Base-by-base conservation (phyloP, 208 protist species). In the Wallacemonas sp. region DNA sequence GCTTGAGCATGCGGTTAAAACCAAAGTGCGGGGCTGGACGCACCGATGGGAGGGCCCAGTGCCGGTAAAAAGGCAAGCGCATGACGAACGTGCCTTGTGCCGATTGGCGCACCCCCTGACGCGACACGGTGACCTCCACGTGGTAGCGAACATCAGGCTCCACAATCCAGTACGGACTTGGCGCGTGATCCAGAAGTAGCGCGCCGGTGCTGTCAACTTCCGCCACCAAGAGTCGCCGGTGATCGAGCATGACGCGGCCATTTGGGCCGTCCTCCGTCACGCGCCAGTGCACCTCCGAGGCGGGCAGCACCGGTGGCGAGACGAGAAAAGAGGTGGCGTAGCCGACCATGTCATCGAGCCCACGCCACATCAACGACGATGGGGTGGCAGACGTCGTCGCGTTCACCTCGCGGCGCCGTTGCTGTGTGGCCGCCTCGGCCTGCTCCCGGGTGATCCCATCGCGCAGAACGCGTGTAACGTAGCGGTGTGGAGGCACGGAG, bases 281-380 rank as follows among this genome's bases (percentile, higher is more conserved):
- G 5, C 58, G 59, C 88, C 88, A 94, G 21, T 71, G 72, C 24
- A 94, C 80, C n/a, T 59, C 33, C 30, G 88, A 82, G 1, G 77
- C 77, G 15, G 84, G 76, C 21, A 77, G 78, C 41, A 88, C 66
- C 22, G 82, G 62, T 5, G 77, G 80, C 11, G 62, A 38, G 6
- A 94, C 47, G n/a, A 70, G 45, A 51, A 94, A 90, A 19, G 80
- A 82, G 11, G 70, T 74, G 2, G 77, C 82, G 68, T 80, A 86
- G 14, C n/a, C 64, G 22, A 62, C 46, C 3, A 42, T 31, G 59
- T 49, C 66, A 51, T 70, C 71, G 0, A 58, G 14, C 15, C 4
- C 51, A 3, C 51, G 51, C 2, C 5, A 6, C 4, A 6, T 21
- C 12, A 19, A 15, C 8, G 44, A 15, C 17, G 44, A 22, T 9